phyloP scores from a whole-genome alignment of 75 land plant species.

The Larix kaempferi region DNA sequence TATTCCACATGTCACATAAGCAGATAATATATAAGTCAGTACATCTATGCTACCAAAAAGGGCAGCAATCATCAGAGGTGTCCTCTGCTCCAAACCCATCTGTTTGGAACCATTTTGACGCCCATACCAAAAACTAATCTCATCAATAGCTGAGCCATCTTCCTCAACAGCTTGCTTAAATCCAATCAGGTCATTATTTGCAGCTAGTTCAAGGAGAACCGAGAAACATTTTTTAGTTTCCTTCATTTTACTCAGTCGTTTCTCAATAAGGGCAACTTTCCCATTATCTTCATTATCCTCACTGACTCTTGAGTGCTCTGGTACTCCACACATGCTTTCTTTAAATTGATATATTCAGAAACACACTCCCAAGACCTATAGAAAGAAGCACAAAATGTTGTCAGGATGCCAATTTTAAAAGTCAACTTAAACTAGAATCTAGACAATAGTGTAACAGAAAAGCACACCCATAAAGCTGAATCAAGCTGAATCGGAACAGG shows the following conservation, averaged over 20 bases:
- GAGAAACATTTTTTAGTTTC: not conserved
- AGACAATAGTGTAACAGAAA: too few relatives aligned
- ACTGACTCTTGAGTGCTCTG: slow-evolving; percentile 1
- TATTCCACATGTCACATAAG: slow-evolving; percentile 6
- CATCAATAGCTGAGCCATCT: slow-evolving; percentile 2
- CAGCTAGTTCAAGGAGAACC: slow-evolving; percentile 24
- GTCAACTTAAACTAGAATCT: too few relatives aligned
- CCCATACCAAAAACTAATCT: slow-evolving; percentile 15
- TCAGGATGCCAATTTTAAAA: too few relatives aligned
- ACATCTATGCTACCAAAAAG: slow-evolving; percentile 15
- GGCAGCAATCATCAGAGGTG: slow-evolving; percentile 16
- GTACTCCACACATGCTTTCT: slow-evolving; percentile 5
- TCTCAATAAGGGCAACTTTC: not conserved
- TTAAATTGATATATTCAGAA: not conserved
- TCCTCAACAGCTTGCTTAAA: slow-evolving; percentile 25
- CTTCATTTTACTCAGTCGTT: not conserved
- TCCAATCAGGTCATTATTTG: slow-evolving; percentile 22
- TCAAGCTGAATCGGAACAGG: too few relatives aligned
- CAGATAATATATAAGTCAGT: slow-evolving; percentile 2
- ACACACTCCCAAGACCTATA: too few relatives aligned
- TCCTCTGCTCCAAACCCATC: slow-evolving; percentile 17
- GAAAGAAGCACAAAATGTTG: too few relatives aligned
- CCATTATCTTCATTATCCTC: not conserved
- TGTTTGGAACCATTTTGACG: slow-evolving; percentile 3
- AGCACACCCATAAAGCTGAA: too few relatives aligned